These are phyloP conservation scores for Tulasnella calospora DNA, from an alignment of 768 basidiomycete genomes.

Conservation along the genomic window DNA sequence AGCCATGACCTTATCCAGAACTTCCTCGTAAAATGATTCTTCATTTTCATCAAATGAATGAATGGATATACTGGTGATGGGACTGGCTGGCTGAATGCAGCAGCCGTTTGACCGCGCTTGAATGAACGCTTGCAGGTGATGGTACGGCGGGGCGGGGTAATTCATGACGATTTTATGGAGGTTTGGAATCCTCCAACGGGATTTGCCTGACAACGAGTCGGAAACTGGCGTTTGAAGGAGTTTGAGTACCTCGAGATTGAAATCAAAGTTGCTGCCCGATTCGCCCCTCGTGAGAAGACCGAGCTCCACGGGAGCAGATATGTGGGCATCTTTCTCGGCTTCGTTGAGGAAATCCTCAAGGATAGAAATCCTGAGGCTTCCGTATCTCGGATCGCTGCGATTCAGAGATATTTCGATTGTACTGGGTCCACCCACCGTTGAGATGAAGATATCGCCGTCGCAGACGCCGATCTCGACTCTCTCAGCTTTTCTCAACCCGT, in stretches of 20 bases:
- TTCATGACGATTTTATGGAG: background rate
- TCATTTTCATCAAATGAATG: no score
- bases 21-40: background rate
- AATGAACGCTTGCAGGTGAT: background rate
- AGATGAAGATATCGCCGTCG: background rate
- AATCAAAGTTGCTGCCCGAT: no score
- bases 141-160: background rate
- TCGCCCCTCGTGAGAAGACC: background rate
- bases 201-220: background rate
- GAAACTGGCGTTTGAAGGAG: background rate
- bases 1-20: background rate
- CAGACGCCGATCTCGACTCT: background rate
- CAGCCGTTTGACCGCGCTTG: background rate
- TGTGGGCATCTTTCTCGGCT: background rate
- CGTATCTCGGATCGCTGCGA: rapidly evolving
- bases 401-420: background rate
- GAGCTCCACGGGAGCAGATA: background rate
- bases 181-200: background rate
- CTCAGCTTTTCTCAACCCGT: background rate
- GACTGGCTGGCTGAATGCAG: background rate
- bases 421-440: background rate
- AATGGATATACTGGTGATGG: background rate
- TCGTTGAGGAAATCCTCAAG: background rate
- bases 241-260: background rate
- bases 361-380: background rate